Conservation (phyloP, 2,329 filamentous ascomycete genomes). For the Ophiocordyceps unilateralis region DNA sequence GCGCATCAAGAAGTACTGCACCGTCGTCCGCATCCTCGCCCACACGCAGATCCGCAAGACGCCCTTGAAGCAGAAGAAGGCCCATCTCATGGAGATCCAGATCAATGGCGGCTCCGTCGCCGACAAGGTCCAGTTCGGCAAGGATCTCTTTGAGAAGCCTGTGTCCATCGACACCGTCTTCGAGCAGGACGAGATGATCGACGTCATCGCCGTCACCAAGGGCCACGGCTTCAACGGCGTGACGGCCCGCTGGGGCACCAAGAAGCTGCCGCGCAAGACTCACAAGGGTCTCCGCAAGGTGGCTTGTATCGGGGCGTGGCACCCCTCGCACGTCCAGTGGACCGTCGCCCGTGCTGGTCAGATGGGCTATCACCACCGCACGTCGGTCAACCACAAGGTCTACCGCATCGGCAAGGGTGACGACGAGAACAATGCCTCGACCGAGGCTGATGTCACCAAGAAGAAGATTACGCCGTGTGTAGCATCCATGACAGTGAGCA, state of each 20-base stretch:
- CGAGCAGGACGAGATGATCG: constrained; percentile 99
- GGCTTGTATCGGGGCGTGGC: constrained; percentile 99
- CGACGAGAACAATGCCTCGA: constrained; percentile 84
- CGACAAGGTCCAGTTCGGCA: constrained; percentile 93
- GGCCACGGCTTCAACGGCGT: constrained; percentile 98
- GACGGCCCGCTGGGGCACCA: constrained; percentile 96
- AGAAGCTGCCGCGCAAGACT: constrained; percentile 99
- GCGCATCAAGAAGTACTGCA: constrained; percentile 99
- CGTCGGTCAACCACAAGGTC: constrained; percentile 99
- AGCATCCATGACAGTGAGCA: neutral
- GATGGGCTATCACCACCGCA: constrained; percentile 99
- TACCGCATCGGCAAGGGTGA: constrained; percentile 93
- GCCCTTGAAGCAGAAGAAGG: constrained; percentile 99
- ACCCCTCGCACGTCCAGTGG: constrained; percentile 99
- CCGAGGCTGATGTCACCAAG: constrained; percentile 93
- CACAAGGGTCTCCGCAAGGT: constrained; percentile 99
- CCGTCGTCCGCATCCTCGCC: constrained; percentile 94
- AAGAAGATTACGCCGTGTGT: constrained; percentile 99
- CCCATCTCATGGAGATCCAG: constrained; percentile 99
- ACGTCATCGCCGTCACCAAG: constrained; percentile 98
- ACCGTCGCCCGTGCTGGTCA: constrained; percentile 99
- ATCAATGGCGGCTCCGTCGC: constrained; percentile 92
- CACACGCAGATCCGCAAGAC: constrained; percentile 99
- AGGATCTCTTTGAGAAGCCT: constrained; percentile 98
- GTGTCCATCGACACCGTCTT: constrained; percentile 87